Conservation (phyloP, 1,284 basidiomycete genomes). For the Leccinum subrobustum region DNA sequence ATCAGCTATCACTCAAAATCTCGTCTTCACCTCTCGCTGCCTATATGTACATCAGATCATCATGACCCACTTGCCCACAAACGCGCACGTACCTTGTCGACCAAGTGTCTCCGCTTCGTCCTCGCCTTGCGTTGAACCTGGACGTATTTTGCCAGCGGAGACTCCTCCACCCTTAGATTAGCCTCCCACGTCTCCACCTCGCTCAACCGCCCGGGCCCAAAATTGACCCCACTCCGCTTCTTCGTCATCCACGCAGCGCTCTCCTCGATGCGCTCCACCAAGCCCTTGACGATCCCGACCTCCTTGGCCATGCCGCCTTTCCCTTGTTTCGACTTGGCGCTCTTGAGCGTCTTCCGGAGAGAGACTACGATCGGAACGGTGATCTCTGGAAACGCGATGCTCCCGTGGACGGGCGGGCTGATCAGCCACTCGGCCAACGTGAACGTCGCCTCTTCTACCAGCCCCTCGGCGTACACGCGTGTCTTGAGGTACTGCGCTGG, state of each 20-base stretch:
- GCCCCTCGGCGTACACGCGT: constrained; percentile 75
- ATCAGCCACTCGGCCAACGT: constrained; percentile 79
- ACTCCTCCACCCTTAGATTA: constrained; percentile 59
- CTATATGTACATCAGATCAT: constrained; percentile 34
- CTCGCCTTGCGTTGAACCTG: constrained; percentile 79
- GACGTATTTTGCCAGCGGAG: constrained; percentile 79
- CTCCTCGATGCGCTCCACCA: constrained; percentile 85
- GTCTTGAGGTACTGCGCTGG: constrained; percentile 91
- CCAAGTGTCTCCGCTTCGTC: constrained; percentile 69
- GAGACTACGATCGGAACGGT: constrained; percentile 80
- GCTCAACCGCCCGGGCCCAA: constrained; percentile 66
- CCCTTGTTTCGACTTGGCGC: constrained; percentile 38
- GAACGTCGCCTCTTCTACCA: constrained; percentile 82
- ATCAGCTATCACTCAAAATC: constrained; percentile 52
- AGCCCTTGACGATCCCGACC: constrained; percentile 59
- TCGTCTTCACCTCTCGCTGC: constrained; percentile 68
- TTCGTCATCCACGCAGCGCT: constrained; percentile 77
- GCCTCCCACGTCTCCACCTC: constrained; percentile 77
- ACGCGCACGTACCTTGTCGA: constrained; percentile 67
- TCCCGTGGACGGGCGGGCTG: constrained; percentile 64
- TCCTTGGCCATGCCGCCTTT: constrained; percentile 54
- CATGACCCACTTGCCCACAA: background rate
- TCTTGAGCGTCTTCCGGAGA: constrained; percentile 71
- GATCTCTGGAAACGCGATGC: constrained; percentile 93
- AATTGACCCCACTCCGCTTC: constrained; percentile 48